A percentile compares a stretch with the other conserved stretches of the same genome.
phyloP scores from a whole-genome alignment of 2,329 filamentous ascomycete genomes.

The Cercospora zeina region DNA sequence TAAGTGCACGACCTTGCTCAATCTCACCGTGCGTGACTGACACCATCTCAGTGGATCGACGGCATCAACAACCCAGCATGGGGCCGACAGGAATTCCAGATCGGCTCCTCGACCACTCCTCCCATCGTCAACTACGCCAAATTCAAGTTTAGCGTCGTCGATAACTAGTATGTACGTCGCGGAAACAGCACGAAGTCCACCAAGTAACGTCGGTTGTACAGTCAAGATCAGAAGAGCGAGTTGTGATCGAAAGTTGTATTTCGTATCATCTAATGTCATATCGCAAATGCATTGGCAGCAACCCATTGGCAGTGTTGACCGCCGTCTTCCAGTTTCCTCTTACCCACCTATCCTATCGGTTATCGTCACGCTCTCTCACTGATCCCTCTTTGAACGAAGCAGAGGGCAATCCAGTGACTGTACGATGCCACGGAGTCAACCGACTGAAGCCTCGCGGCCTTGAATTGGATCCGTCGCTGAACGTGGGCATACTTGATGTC shows the following conservation, averaged over 20 bases:
- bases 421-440: not conserved
- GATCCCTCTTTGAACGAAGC: not conserved
- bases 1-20: conserved; percentile 15
- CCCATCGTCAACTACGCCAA: conserved; percentile 31
- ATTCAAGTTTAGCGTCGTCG: conserved; percentile 28
- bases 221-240: conserved; percentile 11
- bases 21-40: not conserved
- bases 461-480: not conserved
- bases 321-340: not conserved
- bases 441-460: not conserved
- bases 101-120: conserved; percentile 40
- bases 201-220: conserved; percentile 13
- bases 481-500: conserved; percentile 20
- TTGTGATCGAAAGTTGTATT: not conserved
- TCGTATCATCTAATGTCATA: not conserved
- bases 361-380: not conserved
- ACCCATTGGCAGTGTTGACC: not conserved
- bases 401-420: not conserved
- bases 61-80: conserved; percentile 93
- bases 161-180: conserved; percentile 8
- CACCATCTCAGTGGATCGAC: conserved; percentile 67
- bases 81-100: conserved; percentile 62
- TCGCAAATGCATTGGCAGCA: not conserved
- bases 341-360: not conserved
- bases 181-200: conserved; percentile 1